These are phyloP conservation scores for Phytopythium montanum DNA, from an alignment of 352 stramenopile species.

Conservation along the genomic window DNA sequence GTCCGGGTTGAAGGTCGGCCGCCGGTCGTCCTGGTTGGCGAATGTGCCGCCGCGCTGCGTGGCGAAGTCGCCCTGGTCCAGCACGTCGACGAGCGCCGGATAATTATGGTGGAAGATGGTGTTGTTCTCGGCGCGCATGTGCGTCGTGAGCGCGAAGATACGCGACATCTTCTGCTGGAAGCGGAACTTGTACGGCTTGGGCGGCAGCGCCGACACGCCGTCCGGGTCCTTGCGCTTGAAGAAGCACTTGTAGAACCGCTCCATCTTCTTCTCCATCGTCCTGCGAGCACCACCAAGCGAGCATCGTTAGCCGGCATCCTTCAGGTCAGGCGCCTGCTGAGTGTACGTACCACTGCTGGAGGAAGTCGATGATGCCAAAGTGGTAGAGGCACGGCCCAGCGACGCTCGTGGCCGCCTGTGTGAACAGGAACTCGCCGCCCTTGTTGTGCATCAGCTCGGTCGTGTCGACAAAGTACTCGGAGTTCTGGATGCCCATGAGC, in stretches of 20 bases:
- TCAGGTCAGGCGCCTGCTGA: not conserved
- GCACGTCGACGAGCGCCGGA: constrained; percentile 73
- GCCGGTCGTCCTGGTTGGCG: constrained; percentile 39
- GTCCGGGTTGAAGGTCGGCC: constrained; percentile 43
- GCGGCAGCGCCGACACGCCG: constrained; percentile 82
- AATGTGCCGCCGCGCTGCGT: constrained; percentile 52
- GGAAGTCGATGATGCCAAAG: constrained; percentile 91
- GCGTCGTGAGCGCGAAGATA: constrained; percentile 76
- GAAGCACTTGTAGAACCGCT: constrained; percentile 89
- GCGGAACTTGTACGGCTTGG: constrained; percentile 89
- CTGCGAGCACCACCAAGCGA: constrained; percentile 21
- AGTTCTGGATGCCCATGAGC: constrained; percentile 89
- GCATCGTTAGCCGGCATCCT: not conserved
- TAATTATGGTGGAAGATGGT: constrained; percentile 73
- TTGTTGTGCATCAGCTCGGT: constrained; percentile 51
- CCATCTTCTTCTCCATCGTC: constrained; percentile 90
- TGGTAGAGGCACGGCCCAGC: constrained; percentile 87
- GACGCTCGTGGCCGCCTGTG: constrained; percentile 81
- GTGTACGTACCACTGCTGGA: constrained; percentile 84
- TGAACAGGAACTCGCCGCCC: constrained; percentile 62
- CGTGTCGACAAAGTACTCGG: constrained; percentile 86
- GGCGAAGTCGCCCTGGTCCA: constrained; percentile 75
- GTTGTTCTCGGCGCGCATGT: constrained; percentile 56
- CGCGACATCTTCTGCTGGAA: constrained; percentile 91
- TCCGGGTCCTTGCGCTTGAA: constrained; percentile 87